These are phyloP conservation scores for Prunus campanulata DNA, from an alignment of 306 rosid species.

Conservation along the genomic window DNA sequence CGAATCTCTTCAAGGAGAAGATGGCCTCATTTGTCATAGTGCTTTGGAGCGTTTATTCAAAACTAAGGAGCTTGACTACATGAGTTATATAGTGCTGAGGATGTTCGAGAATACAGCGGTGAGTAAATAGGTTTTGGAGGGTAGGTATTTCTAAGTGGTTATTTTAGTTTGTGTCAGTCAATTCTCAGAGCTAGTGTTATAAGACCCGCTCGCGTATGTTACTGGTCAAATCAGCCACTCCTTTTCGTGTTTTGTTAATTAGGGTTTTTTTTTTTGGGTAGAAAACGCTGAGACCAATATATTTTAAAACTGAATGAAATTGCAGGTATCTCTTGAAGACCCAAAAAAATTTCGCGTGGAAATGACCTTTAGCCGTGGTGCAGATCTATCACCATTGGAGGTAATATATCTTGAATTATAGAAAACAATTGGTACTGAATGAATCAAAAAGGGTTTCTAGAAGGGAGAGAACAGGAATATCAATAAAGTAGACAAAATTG, in stretches of 20 bases:
- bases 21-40: constrained; percentile 56
- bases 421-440: constrained; percentile 5
- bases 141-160: background rate
- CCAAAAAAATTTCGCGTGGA: constrained; percentile 82
- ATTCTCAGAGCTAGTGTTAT: background rate
- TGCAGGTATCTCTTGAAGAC: constrained; percentile 87
- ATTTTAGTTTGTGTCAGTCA: background rate
- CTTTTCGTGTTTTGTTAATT: background rate
- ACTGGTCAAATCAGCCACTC: background rate
- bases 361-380: constrained; percentile 92
- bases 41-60: constrained; percentile 71
- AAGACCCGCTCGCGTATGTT: background rate
- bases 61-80: constrained; percentile 92
- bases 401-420: constrained; percentile 42
- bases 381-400: constrained; percentile 91
- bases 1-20: constrained; percentile 91
- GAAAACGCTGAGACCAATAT: constrained; percentile 11
- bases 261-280: background rate
- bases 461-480: background rate
- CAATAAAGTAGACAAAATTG: background rate
- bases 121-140: constrained; percentile 16
- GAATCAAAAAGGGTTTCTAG: background rate
- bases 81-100: constrained; percentile 89
- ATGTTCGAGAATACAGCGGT: constrained; percentile 96
- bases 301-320: constrained; percentile 31